A percentile compares a stretch with the other conserved stretches of the same genome.
phyloP scores from a whole-genome alignment of 1,139 yeast species.

The Yamadazyma jaroonii region DNA sequence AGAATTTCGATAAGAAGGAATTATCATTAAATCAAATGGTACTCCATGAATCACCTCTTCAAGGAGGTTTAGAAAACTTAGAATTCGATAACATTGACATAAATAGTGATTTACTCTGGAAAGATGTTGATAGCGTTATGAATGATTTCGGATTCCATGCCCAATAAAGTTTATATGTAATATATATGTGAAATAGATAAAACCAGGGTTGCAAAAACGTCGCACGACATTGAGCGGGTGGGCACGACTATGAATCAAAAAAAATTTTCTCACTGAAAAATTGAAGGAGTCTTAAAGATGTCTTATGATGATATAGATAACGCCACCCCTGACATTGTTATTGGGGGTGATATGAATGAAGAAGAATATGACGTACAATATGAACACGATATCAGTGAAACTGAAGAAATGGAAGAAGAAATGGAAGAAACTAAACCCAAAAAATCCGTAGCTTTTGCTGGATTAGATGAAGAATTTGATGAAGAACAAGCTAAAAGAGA shows the following conservation, averaged over 20 bases:
- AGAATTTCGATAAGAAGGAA: neutral
- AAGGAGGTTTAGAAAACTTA: conserved; percentile 29
- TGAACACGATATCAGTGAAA: conserved; percentile 48
- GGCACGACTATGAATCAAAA: conserved; percentile 1
- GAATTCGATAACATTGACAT: conserved; percentile 35
- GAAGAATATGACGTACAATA: conserved; percentile 37
- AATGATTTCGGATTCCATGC: conserved; percentile 88
- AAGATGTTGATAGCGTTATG: conserved; percentile 89
- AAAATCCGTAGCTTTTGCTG: conserved; percentile 85
- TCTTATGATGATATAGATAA: conserved; percentile 73
- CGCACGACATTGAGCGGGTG: neutral
- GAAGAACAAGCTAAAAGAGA: conserved; percentile 71
- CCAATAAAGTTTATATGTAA: conserved; percentile 8
- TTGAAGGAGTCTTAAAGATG: conserved; percentile 20
- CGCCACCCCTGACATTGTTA: conserved; percentile 81
- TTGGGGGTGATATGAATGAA: conserved; percentile 61
- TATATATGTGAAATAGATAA: conserved; percentile 1
- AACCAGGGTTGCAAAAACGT: neutral
- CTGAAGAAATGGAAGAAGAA: conserved; percentile 39
- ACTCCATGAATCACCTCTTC: conserved; percentile 31
- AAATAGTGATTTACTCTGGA: conserved; percentile 72
- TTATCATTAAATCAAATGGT: conserved; percentile 11
- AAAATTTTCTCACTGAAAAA: conserved; percentile 5
- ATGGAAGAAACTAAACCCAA: conserved; percentile 39
- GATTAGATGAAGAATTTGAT: conserved; percentile 59